These are phyloP conservation scores for Pichia deserticola DNA, from an alignment of 805 yeast genomes.

Conservation along the genomic window DNA sequence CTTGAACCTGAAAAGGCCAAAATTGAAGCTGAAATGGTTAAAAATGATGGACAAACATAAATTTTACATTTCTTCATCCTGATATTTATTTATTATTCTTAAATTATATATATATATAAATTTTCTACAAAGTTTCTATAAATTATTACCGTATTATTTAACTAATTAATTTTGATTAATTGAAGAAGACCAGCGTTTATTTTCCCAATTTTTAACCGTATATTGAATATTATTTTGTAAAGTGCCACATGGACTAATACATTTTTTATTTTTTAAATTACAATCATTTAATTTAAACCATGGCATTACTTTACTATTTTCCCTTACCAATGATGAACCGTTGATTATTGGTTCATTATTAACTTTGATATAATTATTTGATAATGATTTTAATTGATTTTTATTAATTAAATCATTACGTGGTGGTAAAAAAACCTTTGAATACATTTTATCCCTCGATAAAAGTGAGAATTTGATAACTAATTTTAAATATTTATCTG, in stretches of 20 bases:
- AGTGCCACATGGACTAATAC: conserved; percentile 24
- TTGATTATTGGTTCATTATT: background rate
- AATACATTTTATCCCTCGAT: conserved; percentile 47
- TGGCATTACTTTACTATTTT: conserved; percentile 21
- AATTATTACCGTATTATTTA: too few species aligned
- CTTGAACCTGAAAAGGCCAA: conserved; percentile 77
- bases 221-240: conserved; percentile 30
- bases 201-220: conserved; percentile 45
- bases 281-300: conserved; percentile 22
- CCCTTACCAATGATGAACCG: conserved; percentile 18
- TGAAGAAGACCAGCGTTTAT: conserved; percentile 33
- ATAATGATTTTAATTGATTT: background rate
- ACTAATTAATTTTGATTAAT: too few species aligned
- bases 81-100: background rate
- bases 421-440: conserved; percentile 45
- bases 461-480: conserved; percentile 31
- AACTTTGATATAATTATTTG: conserved; percentile 8
- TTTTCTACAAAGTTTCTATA: background rate
- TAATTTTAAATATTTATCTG: background rate
- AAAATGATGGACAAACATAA: conserved; percentile 50
- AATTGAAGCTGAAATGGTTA: conserved; percentile 72
- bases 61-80: background rate
- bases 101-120: background rate
- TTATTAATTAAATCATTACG: conserved; percentile 30
- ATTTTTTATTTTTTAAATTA: conserved; percentile 10